phyloP scores from a whole-genome alignment of 257 asterid species.

The Catharanthus roseus region DNA sequence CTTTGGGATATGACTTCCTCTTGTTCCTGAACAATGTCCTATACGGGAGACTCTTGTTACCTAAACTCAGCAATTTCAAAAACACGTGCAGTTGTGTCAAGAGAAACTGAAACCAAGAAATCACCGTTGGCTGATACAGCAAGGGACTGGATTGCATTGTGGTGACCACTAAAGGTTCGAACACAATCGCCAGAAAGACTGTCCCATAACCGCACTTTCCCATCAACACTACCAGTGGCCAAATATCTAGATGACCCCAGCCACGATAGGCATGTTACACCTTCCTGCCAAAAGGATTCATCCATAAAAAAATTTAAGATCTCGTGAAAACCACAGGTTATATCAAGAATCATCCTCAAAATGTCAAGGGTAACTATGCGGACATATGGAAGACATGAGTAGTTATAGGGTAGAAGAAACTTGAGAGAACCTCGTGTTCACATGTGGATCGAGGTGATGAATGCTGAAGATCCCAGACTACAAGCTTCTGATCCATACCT shows the following conservation, averaged over 20 bases:
- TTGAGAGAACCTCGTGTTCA: slow-evolving; percentile 60
- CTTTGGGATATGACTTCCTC: background rate
- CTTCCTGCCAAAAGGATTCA: slow-evolving; percentile 40
- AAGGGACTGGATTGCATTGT: slow-evolving; percentile 56
- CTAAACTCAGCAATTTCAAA: slow-evolving; percentile 72
- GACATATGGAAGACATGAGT: background rate
- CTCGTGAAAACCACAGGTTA: no score
- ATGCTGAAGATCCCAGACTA: slow-evolving; percentile 71
- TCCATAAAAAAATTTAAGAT: background rate
- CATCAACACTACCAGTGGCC: slow-evolving; percentile 72
- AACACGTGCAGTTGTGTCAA: slow-evolving; percentile 74
- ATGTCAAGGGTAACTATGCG: background rate
- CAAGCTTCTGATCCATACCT: slow-evolving; percentile 79
- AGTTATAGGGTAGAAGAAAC: background rate
- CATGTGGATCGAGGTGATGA: slow-evolving; percentile 73
- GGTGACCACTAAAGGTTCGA: slow-evolving; percentile 62
- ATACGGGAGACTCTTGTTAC: slow-evolving; percentile 1
- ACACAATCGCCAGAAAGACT: slow-evolving; percentile 70
- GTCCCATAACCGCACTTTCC: slow-evolving; percentile 77
- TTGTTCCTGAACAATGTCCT: no score
- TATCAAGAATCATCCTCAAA: no score
- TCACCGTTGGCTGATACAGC: slow-evolving; percentile 49
- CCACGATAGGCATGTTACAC: slow-evolving; percentile 68
- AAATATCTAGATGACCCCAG: slow-evolving; percentile 49
- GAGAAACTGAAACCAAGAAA: slow-evolving; percentile 60